Conservation (phyloP, 495 filamentous ascomycete species). For the Hypoxylon rickii region DNA sequence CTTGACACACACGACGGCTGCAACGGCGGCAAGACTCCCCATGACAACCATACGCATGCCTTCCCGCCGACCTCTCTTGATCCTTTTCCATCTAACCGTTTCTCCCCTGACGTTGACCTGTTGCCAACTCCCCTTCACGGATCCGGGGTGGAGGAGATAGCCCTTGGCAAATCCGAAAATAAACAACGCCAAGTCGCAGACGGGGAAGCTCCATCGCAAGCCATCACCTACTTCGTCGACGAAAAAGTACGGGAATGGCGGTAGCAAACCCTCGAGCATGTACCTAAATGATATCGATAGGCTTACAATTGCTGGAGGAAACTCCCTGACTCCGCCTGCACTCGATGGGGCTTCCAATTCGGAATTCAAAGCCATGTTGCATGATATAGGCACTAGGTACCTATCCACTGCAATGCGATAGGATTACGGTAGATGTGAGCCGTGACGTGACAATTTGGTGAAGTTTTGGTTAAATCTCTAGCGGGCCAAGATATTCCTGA, state of each 20-base stretch:
- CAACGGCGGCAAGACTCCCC: constrained; percentile 67
- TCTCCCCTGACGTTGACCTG: constrained; percentile 27
- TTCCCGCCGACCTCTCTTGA: constrained; percentile 37
- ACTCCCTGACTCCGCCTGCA: constrained; percentile 6
- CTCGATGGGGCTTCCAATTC: too few species aligned
- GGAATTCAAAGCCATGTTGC: too few species aligned
- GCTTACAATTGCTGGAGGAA: constrained; percentile 44
- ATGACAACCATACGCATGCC: constrained; percentile 70
- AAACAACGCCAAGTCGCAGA: constrained; percentile 73
- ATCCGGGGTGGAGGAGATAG: constrained; percentile 51
- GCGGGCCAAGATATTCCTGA: constrained; percentile 40
- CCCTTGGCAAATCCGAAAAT: constrained; percentile 76
- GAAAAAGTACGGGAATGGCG: constrained; percentile 78
- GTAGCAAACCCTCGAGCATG: constrained; percentile 73
- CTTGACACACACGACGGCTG: constrained; percentile 68
- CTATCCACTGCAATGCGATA: constrained; percentile 49
- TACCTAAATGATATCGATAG: constrained; percentile 69
- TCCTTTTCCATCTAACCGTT: constrained; percentile 32
- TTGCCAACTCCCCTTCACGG: constrained; percentile 38
- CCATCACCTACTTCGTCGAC: constrained; percentile 64
- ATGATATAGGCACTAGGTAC: too few species aligned
- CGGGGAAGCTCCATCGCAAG: constrained; percentile 68
- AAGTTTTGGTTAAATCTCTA: constrained; percentile 67
- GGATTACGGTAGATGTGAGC: constrained; percentile 70
- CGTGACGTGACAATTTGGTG: constrained; percentile 67